Evolutionary conservation across 2,329 filamentous ascomycete species (phyloP), one percentile per base, ranked within the genome.

Genomic region (Epichloe gansuensis): DNA sequence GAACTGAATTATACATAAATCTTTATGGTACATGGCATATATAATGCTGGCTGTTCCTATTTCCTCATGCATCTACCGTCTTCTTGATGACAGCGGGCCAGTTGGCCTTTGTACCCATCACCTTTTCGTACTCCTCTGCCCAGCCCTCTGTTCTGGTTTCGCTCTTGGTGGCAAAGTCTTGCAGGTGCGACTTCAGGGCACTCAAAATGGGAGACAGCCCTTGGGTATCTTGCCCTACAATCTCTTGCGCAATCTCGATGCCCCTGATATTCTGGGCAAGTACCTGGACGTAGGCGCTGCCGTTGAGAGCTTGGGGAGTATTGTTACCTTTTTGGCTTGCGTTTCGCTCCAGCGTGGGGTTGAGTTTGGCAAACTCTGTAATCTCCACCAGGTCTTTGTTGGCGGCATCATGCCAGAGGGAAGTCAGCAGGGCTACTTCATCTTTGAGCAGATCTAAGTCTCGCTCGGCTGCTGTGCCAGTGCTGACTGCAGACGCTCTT

Each of bases 191-290:
- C 11, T 62, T 60, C 25, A 77, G 58, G 4, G 59, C 56, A 38
- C 69, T 62, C n/a, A 67, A 64, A 21, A 75, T 67, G n/a, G 64
- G 56, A 54, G 67, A 58, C 47, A 81, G 61, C 15, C 15, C 56
- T 46, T 63, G 53, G 11, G 60, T 63, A 15, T 58, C 60, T 2
- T 61, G 57, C 11, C 59, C 60, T 5, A 75, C 61, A 13, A 76
- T 63, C 56, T 74, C 62, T 43, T 68, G 62, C 13, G 77, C 73
- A 55, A 72, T 55, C 42, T 70, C 65, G 50, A 80, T 65, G 21
- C 74, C 78, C 57, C 60, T 66, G 51, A 68, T 64, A 54, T 65
- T 65, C 52, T 68, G 62, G 6, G 62, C 56, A 37, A 69, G 15
- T 1, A 58, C 53, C 41, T 58, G 52, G 9, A 68, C 52, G 54